Conservation (phyloP, 345 rosid genomes). For the Populus tremula region DNA sequence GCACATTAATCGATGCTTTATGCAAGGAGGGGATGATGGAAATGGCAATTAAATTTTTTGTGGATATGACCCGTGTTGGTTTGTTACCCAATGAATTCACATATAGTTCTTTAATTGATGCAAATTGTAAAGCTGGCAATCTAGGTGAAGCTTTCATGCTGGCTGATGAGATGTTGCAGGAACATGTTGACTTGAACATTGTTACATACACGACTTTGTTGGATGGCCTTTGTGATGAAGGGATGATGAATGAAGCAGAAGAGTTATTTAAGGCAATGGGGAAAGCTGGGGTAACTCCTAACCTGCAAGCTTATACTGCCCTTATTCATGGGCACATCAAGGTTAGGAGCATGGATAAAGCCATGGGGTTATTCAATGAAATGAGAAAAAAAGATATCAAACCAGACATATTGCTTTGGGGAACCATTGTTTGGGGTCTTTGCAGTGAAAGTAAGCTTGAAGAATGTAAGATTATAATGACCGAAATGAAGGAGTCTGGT, state of each 20-base stretch:
- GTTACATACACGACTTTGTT: slow-evolving; percentile 58
- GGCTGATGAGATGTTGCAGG: slow-evolving; percentile 55
- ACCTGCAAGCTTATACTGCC: slow-evolving; percentile 49
- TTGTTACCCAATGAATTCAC: slow-evolving; percentile 66
- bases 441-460: slow-evolving; percentile 51
- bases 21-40: slow-evolving; percentile 74
- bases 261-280: slow-evolving; percentile 45
- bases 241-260: slow-evolving; percentile 53
- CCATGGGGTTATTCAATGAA: slow-evolving; percentile 46
- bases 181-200: slow-evolving; percentile 43
- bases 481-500: slow-evolving; percentile 52
- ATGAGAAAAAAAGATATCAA: slow-evolving; percentile 45
- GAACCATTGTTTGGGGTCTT: slow-evolving; percentile 62
- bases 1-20: slow-evolving; percentile 63
- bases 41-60: slow-evolving; percentile 52
- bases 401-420: slow-evolving; percentile 54
- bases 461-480: slow-evolving; percentile 41
- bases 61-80: slow-evolving; percentile 63
- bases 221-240: slow-evolving; percentile 57
- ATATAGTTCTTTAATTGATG: slow-evolving; percentile 67
- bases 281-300: slow-evolving; percentile 47
- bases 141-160: slow-evolving; percentile 54
- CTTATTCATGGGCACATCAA: slow-evolving; percentile 61
- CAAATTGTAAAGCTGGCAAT: slow-evolving; percentile 53
- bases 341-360: slow-evolving; percentile 47